These are phyloP conservation scores for Nyctanthes arbortristis DNA, from an alignment of 257 asterid species.

Conservation along the genomic window DNA sequence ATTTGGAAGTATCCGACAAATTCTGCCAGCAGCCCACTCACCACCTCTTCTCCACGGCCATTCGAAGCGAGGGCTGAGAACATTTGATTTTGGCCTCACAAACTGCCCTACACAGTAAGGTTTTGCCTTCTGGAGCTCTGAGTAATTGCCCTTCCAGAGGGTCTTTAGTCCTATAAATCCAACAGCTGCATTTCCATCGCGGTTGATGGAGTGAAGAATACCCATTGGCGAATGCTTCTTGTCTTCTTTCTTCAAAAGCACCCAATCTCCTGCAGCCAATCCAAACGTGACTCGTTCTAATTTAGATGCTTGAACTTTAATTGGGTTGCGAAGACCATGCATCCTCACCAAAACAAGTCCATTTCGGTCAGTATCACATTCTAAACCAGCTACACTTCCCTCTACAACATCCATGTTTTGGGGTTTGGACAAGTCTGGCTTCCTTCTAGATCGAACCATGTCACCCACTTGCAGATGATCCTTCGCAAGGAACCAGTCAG, in stretches of 20 bases:
- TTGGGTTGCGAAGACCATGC: constrained; percentile 71
- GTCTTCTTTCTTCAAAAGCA: constrained; percentile 56
- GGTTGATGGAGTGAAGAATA: constrained; percentile 58
- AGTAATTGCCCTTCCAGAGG: constrained; percentile 64
- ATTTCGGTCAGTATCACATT: constrained; percentile 58
- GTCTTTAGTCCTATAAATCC: constrained; percentile 75
- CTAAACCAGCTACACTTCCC: constrained; percentile 75
- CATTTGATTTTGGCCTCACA: constrained; percentile 56
- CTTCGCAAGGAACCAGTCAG: constrained; percentile 81
- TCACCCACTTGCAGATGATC: constrained; percentile 80
- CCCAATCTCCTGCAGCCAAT: constrained; percentile 86
- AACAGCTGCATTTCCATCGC: constrained; percentile 65
- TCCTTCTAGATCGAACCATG: constrained; percentile 75
- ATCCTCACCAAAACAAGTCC: constrained; percentile 78
- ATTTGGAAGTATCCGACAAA: constrained; percentile 65
- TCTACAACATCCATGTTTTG: constrained; percentile 71
- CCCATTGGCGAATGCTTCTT: constrained; percentile 74
- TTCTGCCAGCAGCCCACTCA: constrained; percentile 67
- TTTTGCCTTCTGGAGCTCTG: constrained; percentile 83
- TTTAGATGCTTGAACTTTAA: constrained; percentile 57
- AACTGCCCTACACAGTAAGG: constrained; percentile 67
- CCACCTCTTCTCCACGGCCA: constrained; percentile 74
- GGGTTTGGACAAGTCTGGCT: constrained; percentile 58
- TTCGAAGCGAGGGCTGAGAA: constrained; percentile 69
- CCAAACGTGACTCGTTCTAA: constrained; percentile 79